A percentile compares a stretch with the other conserved stretches of the same genome.
phyloP scores from a whole-genome alignment of 1,139 yeast genomes.

The Candida anutae region DNA sequence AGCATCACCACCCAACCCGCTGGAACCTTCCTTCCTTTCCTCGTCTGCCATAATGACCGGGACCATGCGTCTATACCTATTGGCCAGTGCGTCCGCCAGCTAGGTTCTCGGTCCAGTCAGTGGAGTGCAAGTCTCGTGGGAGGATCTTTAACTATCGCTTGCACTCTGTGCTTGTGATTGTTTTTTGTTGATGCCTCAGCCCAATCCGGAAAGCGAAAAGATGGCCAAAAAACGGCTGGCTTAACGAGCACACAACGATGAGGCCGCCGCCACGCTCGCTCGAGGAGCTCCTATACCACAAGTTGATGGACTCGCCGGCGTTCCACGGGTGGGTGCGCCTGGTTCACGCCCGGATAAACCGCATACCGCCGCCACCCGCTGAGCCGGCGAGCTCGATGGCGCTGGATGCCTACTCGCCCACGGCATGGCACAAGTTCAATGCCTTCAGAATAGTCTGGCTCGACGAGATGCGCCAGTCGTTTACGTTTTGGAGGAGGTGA shows the following conservation, averaged over 20 bases:
- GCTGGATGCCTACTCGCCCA: conserved; percentile 35
- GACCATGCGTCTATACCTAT: too few relatives aligned
- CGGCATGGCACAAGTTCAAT: conserved; percentile 44
- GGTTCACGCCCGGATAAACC: conserved; percentile 59
- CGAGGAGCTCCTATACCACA: conserved; percentile 41
- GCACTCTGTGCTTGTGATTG: too few relatives aligned
- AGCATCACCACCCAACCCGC: too few relatives aligned
- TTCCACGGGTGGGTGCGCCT: conserved; percentile 66
- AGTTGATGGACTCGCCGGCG: conserved; percentile 42
- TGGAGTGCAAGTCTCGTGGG: too few relatives aligned
- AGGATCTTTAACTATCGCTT: too few relatives aligned
- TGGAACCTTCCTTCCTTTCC: too few relatives aligned
- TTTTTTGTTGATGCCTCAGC: too few relatives aligned
- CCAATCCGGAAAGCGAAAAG: too few relatives aligned
- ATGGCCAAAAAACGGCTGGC: too few relatives aligned
- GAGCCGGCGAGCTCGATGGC: conserved; percentile 13
- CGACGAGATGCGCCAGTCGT: conserved; percentile 52
- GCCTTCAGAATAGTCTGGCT: conserved; percentile 58
- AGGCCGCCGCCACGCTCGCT: conserved; percentile 29
- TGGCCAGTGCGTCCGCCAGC: too few relatives aligned
- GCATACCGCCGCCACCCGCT: conserved; percentile 29
- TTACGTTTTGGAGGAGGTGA: conserved; percentile 31
- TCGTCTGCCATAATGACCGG: too few relatives aligned
- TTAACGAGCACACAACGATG: conserved; percentile 5
- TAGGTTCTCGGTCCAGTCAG: too few relatives aligned